phyloP scores from a whole-genome alignment of 176 grass and related monocot species.

The Hyparrhenia diplandra region DNA sequence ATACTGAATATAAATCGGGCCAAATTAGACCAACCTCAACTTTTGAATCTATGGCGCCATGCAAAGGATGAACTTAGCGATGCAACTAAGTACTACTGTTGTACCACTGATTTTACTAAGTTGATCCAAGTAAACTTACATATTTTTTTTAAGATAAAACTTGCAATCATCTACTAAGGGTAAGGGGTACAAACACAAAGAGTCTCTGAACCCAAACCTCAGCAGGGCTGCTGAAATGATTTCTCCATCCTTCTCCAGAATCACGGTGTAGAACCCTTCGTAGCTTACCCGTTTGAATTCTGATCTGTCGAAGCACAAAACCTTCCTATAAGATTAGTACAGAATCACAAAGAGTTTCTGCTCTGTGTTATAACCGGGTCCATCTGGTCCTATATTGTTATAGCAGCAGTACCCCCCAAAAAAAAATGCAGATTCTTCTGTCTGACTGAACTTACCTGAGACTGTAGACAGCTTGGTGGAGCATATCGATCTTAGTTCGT shows the following conservation, averaged over 20 bases:
- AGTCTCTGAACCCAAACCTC: conserved; percentile 27
- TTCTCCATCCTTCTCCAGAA: conserved; percentile 70
- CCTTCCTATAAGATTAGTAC: too few relatives aligned
- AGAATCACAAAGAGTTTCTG: not conserved
- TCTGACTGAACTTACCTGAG: conserved; percentile 34
- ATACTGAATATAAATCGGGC: not conserved
- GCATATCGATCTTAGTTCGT: conserved; percentile 52
- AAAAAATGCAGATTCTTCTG: not conserved
- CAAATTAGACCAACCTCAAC: not conserved
- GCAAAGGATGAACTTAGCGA: not conserved
- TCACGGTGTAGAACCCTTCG: conserved; percentile 64
- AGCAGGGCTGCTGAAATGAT: conserved; percentile 60
- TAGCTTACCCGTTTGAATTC: conserved; percentile 66
- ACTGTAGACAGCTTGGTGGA: conserved; percentile 70
- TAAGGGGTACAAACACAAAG: not conserved
- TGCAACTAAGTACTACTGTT: not conserved
- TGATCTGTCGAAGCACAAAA: conserved; percentile 27
- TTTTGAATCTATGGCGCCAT: not conserved
- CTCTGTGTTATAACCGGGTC: not conserved
- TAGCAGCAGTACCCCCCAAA: not conserved
- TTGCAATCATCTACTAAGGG: not conserved
- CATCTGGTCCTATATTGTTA: not conserved
- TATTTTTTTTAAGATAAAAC: not conserved
- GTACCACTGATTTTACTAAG: not conserved
- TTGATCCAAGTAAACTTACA: not conserved